Evolutionary conservation across 305 asterid species (phyloP), one percentile per base, ranked within the genome.

Genomic region (Withania somnifera): DNA sequence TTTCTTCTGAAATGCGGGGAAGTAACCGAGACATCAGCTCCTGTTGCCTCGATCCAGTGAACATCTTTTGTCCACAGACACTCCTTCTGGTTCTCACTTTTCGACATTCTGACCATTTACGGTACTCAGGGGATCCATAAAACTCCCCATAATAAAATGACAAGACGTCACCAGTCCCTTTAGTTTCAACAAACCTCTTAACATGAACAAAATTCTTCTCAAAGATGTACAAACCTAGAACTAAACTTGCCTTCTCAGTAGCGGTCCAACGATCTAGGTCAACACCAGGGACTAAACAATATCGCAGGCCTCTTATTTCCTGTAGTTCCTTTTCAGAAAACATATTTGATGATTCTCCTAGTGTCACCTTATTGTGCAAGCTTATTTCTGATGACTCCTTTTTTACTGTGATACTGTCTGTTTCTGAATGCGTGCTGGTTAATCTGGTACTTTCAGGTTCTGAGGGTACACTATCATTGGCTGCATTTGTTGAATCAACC

Each of bases 31-130:
- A 86, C 42, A 92, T 60, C 24, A 94, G 80, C 77, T 91, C 98
- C 77, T 91, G 94, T 87, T 82, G 94, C 87, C 98, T 92, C 64
- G 66, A 17, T 82, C 98, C 97, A n/a, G 89, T 89, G 76, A 94
- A 94, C 83, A 94, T 82, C 83, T 86, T 89, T 85, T 88, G 91
- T 60, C 97, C 98, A 42, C 81, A 84, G 3, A 86, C 93, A 79
- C 88, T 82, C 82, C 85, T 94, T 86, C 85, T 86, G 86, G 87
- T 88, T 83, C 71, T 91, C 83, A 83, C 80, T 84, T 88, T 93
- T 81, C 89, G 80, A 51, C 91, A 81, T 6, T 86, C 91, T 11
- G 91, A 89, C 97, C 97, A 93, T 89, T 91, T 92, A 36, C 19
- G 77, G 82, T 88, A 87, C 53, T 84, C 94, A 52, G 84, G 82